A percentile compares a stretch with the other conserved stretches of the same genome.
These are phyloP conservation scores for Mariannaea elegans DNA, from an alignment of 2,329 filamentous ascomycete genomes.

Conservation along the genomic window DNA sequence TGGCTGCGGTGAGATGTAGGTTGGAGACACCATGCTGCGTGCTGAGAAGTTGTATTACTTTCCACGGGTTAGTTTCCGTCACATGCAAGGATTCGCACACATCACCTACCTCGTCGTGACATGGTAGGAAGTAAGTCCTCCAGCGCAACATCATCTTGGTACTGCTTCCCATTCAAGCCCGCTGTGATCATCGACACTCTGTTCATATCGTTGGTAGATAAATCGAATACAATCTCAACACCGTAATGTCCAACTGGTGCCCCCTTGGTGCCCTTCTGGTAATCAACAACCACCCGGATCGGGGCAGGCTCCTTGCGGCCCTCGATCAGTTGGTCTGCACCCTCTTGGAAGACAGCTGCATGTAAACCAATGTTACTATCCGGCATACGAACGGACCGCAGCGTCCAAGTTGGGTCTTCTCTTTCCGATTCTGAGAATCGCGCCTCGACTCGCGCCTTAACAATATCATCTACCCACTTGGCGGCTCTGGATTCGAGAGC, in stretches of 20 bases:
- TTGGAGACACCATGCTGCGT: conserved; percentile 75
- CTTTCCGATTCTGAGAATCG: conserved; percentile 86
- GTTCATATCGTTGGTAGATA: conserved; percentile 63
- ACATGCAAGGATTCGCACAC: background rate
- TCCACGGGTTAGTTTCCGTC: conserved; percentile 44
- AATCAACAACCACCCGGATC: conserved; percentile 78
- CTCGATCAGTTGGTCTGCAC: conserved; percentile 67
- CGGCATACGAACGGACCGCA: conserved; percentile 73
- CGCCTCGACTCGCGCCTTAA: conserved; percentile 85
- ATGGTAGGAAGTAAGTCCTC: conserved; percentile 80
- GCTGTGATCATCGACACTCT: conserved; percentile 60
- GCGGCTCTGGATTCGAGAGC: conserved; percentile 80
- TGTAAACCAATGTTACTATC: conserved; percentile 68
- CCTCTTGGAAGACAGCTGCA: conserved; percentile 78
- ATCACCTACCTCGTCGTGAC: conserved; percentile 72
- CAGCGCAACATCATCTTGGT: conserved; percentile 75
- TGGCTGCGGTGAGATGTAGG: conserved; percentile 67
- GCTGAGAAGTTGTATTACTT: conserved; percentile 78
- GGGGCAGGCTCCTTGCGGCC: conserved; percentile 73
- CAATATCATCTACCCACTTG: conserved; percentile 84
- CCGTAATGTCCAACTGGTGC: conserved; percentile 73
- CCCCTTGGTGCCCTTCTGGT: conserved; percentile 71
- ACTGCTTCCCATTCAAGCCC: conserved; percentile 76
- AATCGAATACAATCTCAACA: conserved; percentile 75
- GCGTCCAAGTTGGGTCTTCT: conserved; percentile 81